Evolutionary conservation across 305 asterid species (phyloP).

Genomic region (Rubia tinctorum): DNA sequence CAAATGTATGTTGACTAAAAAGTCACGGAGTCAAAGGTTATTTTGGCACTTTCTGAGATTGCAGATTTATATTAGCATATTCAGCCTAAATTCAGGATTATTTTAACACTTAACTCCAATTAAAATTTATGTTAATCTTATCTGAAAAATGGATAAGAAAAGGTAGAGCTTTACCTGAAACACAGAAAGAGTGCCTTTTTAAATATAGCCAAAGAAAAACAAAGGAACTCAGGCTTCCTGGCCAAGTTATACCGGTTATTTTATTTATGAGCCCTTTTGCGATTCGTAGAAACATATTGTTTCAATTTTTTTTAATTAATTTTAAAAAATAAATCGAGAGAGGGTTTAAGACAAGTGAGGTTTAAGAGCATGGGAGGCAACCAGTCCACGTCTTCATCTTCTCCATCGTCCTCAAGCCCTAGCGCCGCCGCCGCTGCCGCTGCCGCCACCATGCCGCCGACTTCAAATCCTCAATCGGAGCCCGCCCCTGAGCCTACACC

Average conservation of each 20-base stretch:
- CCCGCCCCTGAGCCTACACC: conserved; percentile 10
- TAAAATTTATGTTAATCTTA: no score
- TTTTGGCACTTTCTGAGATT: no score
- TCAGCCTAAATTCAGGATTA: no score
- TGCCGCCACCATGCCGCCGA: conserved; percentile 12
- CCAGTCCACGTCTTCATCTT: conserved; percentile 20
- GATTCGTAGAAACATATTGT: background rate
- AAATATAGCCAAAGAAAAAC: no score
- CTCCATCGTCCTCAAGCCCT: conserved; percentile 29
- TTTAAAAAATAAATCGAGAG: background rate
- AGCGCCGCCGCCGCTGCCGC: conserved; percentile 18
- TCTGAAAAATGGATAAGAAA: no score
- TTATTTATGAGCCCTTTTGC: background rate
- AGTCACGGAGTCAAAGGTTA: no score
- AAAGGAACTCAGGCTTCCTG: no score
- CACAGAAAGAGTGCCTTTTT: no score
- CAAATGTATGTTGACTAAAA: no score
- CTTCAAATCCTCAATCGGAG: conserved; percentile 12
- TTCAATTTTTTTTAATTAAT: background rate
- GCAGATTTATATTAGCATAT: no score
- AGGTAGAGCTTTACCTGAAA: no score
- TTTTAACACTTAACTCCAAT: no score
- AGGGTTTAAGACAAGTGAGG: conserved; percentile 32
- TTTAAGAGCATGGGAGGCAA: conserved; percentile 34
- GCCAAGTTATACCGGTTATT: background rate